Conservation (phyloP, 1,284 basidiomycete genomes). For the Tilletia setariae region DNA sequence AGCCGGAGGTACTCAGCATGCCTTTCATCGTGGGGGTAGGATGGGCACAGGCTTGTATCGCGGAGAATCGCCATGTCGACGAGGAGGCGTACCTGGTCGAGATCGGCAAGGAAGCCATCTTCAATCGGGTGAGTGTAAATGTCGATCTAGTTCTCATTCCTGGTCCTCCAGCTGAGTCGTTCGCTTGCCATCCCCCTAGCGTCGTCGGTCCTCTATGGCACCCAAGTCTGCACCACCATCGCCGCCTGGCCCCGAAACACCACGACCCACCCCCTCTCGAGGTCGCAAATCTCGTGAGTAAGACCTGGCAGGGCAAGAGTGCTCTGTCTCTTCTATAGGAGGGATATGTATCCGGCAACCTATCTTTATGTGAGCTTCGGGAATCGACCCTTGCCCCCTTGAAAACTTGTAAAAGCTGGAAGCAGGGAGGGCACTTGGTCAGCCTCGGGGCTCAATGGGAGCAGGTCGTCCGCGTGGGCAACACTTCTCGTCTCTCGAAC, state of each 20-base stretch:
- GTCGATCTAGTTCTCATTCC: background rate
- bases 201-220: constrained; percentile 32
- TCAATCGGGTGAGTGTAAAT: constrained; percentile 31
- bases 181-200: constrained; percentile 15
- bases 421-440: background rate
- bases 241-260: constrained; percentile 15
- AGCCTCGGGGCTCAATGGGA: background rate
- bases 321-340: constrained; percentile 29
- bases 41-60: constrained; percentile 41
- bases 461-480: no score
- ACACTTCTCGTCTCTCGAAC: background rate
- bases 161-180: background rate
- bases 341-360: constrained; percentile 10
- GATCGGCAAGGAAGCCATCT: constrained; percentile 45
- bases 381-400: constrained; percentile 11
- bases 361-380: constrained; percentile 11
- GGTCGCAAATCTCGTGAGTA: constrained; percentile 36
- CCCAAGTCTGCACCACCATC: constrained; percentile 29
- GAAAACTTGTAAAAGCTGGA: background rate
- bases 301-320: constrained; percentile 24
- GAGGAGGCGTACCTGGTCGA: constrained; percentile 44
- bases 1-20: background rate
- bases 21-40: constrained; percentile 43
- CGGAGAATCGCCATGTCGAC: constrained; percentile 33
- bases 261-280: background rate